phyloP scores from a whole-genome alignment of 345 rosid genomes.

The Kandelia obovata region DNA sequence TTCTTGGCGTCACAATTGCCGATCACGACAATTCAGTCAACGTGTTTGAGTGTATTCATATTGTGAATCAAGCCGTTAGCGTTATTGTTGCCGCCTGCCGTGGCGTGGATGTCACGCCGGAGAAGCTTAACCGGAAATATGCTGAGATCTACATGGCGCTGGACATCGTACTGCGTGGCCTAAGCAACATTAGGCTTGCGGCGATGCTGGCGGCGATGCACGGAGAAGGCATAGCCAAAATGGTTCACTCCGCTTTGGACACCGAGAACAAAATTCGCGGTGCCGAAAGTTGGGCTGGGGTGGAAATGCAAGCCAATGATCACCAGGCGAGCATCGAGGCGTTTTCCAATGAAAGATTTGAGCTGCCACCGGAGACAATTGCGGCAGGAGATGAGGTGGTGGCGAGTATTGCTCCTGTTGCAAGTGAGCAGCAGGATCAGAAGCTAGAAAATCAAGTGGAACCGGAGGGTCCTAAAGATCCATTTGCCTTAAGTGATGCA shows the following conservation, averaged over 20 bases:
- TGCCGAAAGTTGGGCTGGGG: conserved; percentile 65
- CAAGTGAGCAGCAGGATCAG: conserved; percentile 45
- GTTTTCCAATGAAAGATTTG: conserved; percentile 59
- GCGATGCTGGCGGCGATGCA: conserved; percentile 97
- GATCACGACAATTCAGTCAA: conserved; percentile 83
- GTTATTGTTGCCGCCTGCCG: conserved; percentile 97
- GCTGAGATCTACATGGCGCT: conserved; percentile 98
- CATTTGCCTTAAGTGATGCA: conserved; percentile 81
- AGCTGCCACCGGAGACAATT: conserved; percentile 75
- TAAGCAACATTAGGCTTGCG: conserved; percentile 77
- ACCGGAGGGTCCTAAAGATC: conserved; percentile 59
- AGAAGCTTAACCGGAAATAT: conserved; percentile 80
- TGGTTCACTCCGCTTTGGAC: conserved; percentile 92
- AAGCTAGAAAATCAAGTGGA: conserved; percentile 52
- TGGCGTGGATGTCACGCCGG: conserved; percentile 99
- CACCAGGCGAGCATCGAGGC: conserved; percentile 62
- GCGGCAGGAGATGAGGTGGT: conserved; percentile 78
- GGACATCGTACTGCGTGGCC: conserved; percentile 90
- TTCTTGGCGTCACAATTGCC: conserved; percentile 83
- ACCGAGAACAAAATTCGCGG: conserved; percentile 93
- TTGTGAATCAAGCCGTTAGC: conserved; percentile 93
- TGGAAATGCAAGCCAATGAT: conserved; percentile 62
- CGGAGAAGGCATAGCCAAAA: conserved; percentile 92
- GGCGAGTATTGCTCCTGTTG: conserved; percentile 51
- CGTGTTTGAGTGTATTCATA: conserved; percentile 91